Conservation (phyloP, 2,329 filamentous ascomycete genomes). For the Albifimbria verrucaria region DNA sequence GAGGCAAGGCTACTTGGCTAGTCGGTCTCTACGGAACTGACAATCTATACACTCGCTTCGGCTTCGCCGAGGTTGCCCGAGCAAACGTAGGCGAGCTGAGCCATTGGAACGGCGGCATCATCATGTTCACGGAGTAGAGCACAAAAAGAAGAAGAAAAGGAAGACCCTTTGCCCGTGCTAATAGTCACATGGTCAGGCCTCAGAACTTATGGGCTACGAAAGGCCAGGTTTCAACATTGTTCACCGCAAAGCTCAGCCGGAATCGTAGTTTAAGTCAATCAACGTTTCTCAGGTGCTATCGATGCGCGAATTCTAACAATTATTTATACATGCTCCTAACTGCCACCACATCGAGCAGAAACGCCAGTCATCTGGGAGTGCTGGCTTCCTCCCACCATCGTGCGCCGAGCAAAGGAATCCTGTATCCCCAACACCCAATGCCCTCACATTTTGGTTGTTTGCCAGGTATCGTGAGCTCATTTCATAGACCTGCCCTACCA, state of each 20-base stretch:
- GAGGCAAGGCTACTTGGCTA: constrained; percentile 27
- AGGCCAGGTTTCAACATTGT: background rate
- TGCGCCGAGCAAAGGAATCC: background rate
- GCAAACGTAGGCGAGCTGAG: constrained; percentile 31
- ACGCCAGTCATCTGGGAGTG: background rate
- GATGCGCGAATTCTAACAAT: background rate
- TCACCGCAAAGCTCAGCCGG: too few species aligned
- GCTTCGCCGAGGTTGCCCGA: constrained; percentile 30
- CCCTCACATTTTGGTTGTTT: background rate
- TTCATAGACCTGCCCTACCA: background rate
- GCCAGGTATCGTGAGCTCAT: background rate
- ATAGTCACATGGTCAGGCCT: background rate
- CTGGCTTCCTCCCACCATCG: background rate
- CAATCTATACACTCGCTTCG: constrained; percentile 27
- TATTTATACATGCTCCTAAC: background rate
- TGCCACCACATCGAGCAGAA: background rate
- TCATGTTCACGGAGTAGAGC: constrained; percentile 34
- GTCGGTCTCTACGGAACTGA: constrained; percentile 28
- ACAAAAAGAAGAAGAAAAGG: too few species aligned
- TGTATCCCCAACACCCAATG: background rate
- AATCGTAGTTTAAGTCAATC: too few species aligned
- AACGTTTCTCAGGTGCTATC: too few species aligned
- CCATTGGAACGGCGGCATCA: constrained; percentile 30
- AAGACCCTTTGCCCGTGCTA: background rate
- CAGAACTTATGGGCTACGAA: background rate